Percentiles rank a stretch among this genome's conserved stretches.
Evolutionary conservation across 2,329 filamentous ascomycete genomes (phyloP).

Genomic region (Graphiopsis chlorocephala): DNA sequence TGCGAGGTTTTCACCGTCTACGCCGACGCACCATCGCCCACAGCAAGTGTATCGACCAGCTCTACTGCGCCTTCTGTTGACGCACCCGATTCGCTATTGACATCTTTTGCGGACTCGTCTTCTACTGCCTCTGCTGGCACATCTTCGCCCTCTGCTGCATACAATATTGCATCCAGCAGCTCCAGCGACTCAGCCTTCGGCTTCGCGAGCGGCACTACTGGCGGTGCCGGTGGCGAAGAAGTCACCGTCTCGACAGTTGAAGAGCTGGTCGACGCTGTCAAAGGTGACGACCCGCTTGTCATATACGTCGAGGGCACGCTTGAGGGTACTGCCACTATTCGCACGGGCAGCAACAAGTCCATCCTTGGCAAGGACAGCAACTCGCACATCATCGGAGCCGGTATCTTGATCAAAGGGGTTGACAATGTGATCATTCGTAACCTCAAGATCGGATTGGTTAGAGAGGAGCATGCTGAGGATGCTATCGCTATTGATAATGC

Average conservation of each 20-base stretch:
- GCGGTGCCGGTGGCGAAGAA: constrained; percentile 44
- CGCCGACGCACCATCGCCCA: not conserved
- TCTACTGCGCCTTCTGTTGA: not conserved
- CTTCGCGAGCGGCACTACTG: constrained; percentile 40
- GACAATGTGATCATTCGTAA: constrained; percentile 59
- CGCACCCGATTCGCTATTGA: not conserved
- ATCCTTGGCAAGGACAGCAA: constrained; percentile 50
- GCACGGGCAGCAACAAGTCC: constrained; percentile 50
- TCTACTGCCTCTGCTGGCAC: not conserved
- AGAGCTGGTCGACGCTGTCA: constrained; percentile 39
- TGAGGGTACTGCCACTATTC: constrained; percentile 41
- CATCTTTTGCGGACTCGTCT: not conserved
- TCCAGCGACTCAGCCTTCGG: constrained; percentile 15
- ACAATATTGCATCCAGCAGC: not conserved
- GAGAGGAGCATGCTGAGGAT: constrained; percentile 46
- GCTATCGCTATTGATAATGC: constrained; percentile 50
- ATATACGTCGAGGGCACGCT: constrained; percentile 50
- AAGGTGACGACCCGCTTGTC: constrained; percentile 38
- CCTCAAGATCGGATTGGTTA: constrained; percentile 52
- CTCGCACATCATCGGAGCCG: constrained; percentile 43
- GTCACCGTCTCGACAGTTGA: constrained; percentile 48
- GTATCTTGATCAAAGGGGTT: constrained; percentile 47
- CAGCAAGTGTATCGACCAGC: not conserved
- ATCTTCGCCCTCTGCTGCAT: not conserved
- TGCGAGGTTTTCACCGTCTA: not conserved